Conservation (phyloP, 2,329 filamentous ascomycete genomes). For the Penicillium sp. region DNA sequence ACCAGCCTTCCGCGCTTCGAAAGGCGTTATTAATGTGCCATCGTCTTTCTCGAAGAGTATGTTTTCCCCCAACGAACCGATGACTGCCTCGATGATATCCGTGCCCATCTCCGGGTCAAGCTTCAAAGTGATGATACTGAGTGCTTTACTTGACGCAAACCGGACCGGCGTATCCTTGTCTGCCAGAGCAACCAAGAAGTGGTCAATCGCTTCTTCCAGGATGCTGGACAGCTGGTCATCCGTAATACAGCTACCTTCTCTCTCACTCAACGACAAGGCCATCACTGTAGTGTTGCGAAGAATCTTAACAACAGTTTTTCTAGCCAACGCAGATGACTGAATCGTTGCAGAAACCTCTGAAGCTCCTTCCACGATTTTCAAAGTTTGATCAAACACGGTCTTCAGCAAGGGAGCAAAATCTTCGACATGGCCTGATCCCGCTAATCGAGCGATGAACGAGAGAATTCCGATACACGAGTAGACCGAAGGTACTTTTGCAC, state of each 20-base stretch:
- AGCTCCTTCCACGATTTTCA: constrained; percentile 58
- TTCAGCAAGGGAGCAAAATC: constrained; percentile 70
- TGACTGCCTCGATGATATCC: constrained; percentile 83
- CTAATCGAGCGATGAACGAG: constrained; percentile 74
- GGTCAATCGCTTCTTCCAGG: constrained; percentile 79
- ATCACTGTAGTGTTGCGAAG: constrained; percentile 72
- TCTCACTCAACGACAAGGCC: constrained; percentile 56
- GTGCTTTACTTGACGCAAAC: constrained; percentile 86
- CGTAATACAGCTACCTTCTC: constrained; percentile 26
- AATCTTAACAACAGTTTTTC: constrained; percentile 85
- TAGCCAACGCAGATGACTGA: constrained; percentile 72
- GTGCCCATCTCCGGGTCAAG: constrained; percentile 77
- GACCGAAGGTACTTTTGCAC: constrained; percentile 51
- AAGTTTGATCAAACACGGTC: constrained; percentile 65
- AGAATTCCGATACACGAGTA: constrained; percentile 79
- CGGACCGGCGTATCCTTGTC: constrained; percentile 92
- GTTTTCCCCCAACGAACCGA: constrained; percentile 67
- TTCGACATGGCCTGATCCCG: constrained; percentile 70
- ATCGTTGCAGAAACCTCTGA: constrained; percentile 56
- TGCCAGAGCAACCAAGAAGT: constrained; percentile 73
- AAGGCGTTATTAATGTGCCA: constrained; percentile 40
- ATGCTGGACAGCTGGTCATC: constrained; percentile 50
- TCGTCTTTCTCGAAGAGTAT: constrained; percentile 57
- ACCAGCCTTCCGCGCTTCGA: constrained; percentile 34
- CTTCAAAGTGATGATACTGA: constrained; percentile 82